Evolutionary conservation across 768 basidiomycete genomes (phyloP), one percentile per base, ranked within the genome.

Genomic region (Russula ochroleuca): DNA sequence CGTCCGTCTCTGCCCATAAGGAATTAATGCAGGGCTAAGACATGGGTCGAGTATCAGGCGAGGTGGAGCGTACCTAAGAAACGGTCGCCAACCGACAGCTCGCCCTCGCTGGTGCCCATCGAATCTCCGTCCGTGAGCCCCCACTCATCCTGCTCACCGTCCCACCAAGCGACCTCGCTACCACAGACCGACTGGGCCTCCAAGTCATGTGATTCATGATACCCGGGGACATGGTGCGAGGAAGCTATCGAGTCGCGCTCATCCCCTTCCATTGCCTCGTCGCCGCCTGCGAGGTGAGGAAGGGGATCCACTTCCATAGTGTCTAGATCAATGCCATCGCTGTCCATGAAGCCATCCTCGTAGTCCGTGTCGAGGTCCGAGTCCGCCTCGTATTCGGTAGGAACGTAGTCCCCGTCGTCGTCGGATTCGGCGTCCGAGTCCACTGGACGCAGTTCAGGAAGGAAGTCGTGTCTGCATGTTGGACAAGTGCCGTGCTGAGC

Each of bases 401-500:
- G 86, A 23, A 86, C 71, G 67, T 87, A 88, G 72, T 88, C 86
- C 13, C 81, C 84, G 19, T 81, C 86, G 70, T 87, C 86, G 15
- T 82, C 84, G 4, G 83, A 86, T 69, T 86, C 87, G 70, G 81
- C 79, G 68, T 86, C 86, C 13, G 81, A 80, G 38, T 84, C 81
- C 2, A 79, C 76, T 1, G 76, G 75, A 1, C 80, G 79, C 5
- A 72, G 74, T 43, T 86, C 78, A 57, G 84, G 80, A 43, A 85
- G 73, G 72, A 88, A 88, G 7, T 75, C 72, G 62, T 83, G 75
- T 35, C 87, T 77, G 71, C 87, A 90, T 5, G 85, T 81, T 17
- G 87, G 87, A 67, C 88, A 90, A 67, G 77, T 87, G 15, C 87
- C 87, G 68, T 88, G 87, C 85, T 87, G 64, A 5, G 70, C 21